These are phyloP conservation scores for Ochromonas danica DNA, from an alignment of 108 stramenopile genomes.

Conservation along the genomic window DNA sequence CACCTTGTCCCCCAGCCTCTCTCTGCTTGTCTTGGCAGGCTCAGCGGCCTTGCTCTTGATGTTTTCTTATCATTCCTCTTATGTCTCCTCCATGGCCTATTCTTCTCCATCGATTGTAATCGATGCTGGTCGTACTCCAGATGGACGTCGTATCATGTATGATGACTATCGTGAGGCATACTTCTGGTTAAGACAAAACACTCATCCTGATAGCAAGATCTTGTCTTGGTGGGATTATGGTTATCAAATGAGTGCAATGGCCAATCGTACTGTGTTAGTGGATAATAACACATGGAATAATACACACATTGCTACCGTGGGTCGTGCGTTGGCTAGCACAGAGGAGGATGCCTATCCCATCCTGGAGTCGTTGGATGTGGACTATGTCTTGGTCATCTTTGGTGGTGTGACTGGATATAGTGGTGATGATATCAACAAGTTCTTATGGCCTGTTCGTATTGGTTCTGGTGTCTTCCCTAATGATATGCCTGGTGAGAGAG, in stretches of 20 bases:
- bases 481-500: conserved; percentile 87
- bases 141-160: conserved; percentile 73
- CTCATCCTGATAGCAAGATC: conserved; percentile 86
- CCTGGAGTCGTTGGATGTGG: conserved; percentile 81
- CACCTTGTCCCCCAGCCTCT: conserved; percentile 22
- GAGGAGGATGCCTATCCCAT: conserved; percentile 87
- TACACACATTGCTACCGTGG: conserved; percentile 97
- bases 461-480: conserved; percentile 94
- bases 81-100: conserved; percentile 56
- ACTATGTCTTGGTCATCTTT: conserved; percentile 81
- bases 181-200: conserved; percentile 94
- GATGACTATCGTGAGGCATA: conserved; percentile 99
- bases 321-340: conserved; percentile 74
- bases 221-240: conserved; percentile 97
- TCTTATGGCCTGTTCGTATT: conserved; percentile 89
- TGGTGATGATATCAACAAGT: conserved; percentile 93
- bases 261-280: conserved; percentile 90
- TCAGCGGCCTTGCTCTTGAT: conserved; percentile 41
- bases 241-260: conserved; percentile 85
- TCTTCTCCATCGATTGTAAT: conserved; percentile 87
- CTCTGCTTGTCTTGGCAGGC: conserved; percentile 41
- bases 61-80: conserved; percentile 52
- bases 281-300: conserved; percentile 99
- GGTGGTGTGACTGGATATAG: conserved; percentile 73
- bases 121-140: conserved; percentile 69